Base-by-base conservation (phyloP, 78 protist genomes). In the Bodo saltans region DNA sequence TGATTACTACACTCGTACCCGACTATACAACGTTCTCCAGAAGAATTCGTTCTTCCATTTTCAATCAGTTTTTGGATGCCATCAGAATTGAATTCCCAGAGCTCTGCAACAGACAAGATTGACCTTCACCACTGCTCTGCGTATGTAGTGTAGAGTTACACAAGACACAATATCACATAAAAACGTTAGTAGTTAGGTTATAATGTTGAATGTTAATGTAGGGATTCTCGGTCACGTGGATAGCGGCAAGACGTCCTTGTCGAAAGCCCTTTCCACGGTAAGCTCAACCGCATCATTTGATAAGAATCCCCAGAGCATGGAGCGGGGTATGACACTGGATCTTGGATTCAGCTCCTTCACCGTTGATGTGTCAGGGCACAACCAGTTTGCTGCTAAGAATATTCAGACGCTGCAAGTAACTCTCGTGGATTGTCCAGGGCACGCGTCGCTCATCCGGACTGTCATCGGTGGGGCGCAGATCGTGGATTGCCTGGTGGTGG, bases 351-450 rank as follows among this genome's bases (percentile, higher is more conserved):
- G 97, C n/a, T 40, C 94, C n/a, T 96, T 97, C 72, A 34, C 68
- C 28, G 72, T 76, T 2, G 41, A 76, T 26, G 78, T 32, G 33
- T 8, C 60, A 17, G 60, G n/a, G n/a, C 60, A 47, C 60, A 17
- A 8, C 8, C n/a, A 8, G n/a, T 73, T 29, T 39, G 78, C 78
- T 29, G 78, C 17, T 39, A 39, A 26, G 34, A 32, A 27, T 0
- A 25, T 30, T 53, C 84, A 84, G 12, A 42, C 26, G 17, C 52
- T 97, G 68, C 98, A 96, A 79, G 72, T 92, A 73, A 97, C 99
- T 33, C 86, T 97, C 2, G 99, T 97, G 27, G 99, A 97, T 86
- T 97, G 99, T 78, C 99, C 99, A 1, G 99, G 99, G 17, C 99
- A 98, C 82, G 99, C 99, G 23, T 92, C 97, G 11, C 92, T 98